Base-by-base conservation (phyloP, 192 early-diverging fungal species). In the Spizellomyces punctatus region DNA sequence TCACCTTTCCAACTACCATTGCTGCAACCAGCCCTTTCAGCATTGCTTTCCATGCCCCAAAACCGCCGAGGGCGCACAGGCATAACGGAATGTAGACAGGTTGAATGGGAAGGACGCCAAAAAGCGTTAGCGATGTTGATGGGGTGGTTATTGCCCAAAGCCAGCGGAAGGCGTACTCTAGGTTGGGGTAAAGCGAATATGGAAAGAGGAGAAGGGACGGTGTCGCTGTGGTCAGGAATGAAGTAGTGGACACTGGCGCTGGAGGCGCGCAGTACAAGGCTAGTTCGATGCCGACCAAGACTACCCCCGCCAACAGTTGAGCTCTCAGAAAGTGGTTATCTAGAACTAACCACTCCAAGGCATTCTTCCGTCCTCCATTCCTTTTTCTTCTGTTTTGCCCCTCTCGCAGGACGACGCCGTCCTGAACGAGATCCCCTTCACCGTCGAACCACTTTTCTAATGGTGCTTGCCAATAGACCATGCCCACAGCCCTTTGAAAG, bases 161-260 rank as follows among this genome's bases (percentile, higher is more conserved):
- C 79, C 79, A 81, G 0, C 75, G 67, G 16, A 78, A 42, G 45
- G 76, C 66, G 64, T 81, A 65, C 46, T 81, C 79, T 7, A 81
- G 52, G 14, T 22, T 54, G 0, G 79, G 76, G 65, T 67, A 81
- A 21, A 81, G 66, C 7, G 79, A 57, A 64, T 78, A 78, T 6
- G 79, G 79, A 48, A 75, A 81, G 49, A 81, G 12, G 63, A 74
- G 61, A 5, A 19, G 36, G 44, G 54, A 57, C 21, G 66, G 50
- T 19, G 57, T n/a, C 4, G 14, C 50, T 57, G 47, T 10, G 6
- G 52, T 17, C 16, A 43, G 55, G 21, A 36, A 22, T 16, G 64
- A 43, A 47, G 21, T 36, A 16, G 36, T n/a, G 60, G 16, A 19
- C n/a, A 22, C 54, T 19, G 22, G 22, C 6, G n/a, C 54, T 6